These are phyloP conservation scores for Lepraria neglecta DNA, from an alignment of 495 filamentous ascomycete genomes.

Conservation along the genomic window DNA sequence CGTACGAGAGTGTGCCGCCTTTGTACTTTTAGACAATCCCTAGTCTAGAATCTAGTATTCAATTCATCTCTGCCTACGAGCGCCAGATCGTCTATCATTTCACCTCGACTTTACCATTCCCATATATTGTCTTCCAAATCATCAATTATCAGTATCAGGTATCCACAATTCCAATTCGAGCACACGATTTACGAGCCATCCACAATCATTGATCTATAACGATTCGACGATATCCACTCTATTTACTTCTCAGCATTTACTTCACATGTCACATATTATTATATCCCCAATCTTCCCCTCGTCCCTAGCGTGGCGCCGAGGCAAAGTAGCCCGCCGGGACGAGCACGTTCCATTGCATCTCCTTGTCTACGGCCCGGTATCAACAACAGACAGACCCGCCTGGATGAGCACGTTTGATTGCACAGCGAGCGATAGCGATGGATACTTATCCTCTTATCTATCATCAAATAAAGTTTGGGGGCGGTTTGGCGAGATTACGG, in stretches of 20 bases:
- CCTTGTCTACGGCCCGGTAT: no score
- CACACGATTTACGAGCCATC: conserved; percentile 9
- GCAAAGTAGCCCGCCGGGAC: not conserved
- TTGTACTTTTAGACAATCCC: conserved; percentile 23
- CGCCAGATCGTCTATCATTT: not conserved
- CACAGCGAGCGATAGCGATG: no score
- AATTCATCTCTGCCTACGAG: not conserved
- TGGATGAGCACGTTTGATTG: no score
- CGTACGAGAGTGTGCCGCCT: conserved; percentile 54
- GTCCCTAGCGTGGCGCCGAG: not conserved
- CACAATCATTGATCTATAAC: conserved; percentile 9
- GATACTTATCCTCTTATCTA: no score
- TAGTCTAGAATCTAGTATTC: not conserved
- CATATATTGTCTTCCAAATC: not conserved
- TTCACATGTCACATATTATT: conserved; percentile 10
- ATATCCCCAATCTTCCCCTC: not conserved
- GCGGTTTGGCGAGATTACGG: no score
- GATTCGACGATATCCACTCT: not conserved
- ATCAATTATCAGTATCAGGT: not conserved
- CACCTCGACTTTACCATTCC: not conserved
- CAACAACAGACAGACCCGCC: no score
- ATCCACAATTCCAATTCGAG: not conserved
- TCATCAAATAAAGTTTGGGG: no score
- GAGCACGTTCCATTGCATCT: no score
- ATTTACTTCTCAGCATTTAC: conserved; percentile 7